Base-by-base conservation (phyloP, 805 yeast species). In the Metschnikowia similis region DNA sequence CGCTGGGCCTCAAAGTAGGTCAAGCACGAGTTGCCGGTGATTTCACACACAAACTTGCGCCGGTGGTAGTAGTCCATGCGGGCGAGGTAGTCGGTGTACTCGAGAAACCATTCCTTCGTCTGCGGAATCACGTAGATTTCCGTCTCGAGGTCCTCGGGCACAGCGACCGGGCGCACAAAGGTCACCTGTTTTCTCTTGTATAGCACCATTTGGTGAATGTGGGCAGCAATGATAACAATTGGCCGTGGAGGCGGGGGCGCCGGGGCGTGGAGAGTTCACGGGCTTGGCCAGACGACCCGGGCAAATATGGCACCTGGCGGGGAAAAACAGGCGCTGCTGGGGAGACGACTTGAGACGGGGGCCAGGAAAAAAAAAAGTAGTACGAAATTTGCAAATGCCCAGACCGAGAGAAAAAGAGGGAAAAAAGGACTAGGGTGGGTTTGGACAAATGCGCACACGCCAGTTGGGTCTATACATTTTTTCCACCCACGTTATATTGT, bases 41-140 rank as follows among this genome's bases (percentile, higher is more conserved):
- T 86, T 68, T 94, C 99, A 71, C 98, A 94, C 10, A 90, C 94
- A 69, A 94, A 94, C 65, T 89, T 87, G 57, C 82, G 83, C 45
- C 80, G 75, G 52, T 77, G 77, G 65, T 87, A 87, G 66, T 85
- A 87, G 64, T 87, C 89, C 74, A 87, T 69, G 48, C 92, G 70
- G 21, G 69, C 69, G 44, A 94, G 70, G 60, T 89, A 92, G 8
- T 84, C 89, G 48, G 85, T 88, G 65, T 94, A 92, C 6, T 74
- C 72, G 11, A 72, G 57, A 65, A 90, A 94, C 89, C 95, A 92
- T 71, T 92, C 99, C 47, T 84, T 84, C 1, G 98, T 94, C 57
- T 84, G 84, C 9, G 86, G 82, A 45, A 92, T 90, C 58, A 73
- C 75, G 89, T 90, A 94, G 1, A 90, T 96, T 47, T 82, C 82